These are phyloP conservation scores for Ettlia oleoabundans DNA, from an alignment of 139 green algal species.

Conservation along the genomic window DNA sequence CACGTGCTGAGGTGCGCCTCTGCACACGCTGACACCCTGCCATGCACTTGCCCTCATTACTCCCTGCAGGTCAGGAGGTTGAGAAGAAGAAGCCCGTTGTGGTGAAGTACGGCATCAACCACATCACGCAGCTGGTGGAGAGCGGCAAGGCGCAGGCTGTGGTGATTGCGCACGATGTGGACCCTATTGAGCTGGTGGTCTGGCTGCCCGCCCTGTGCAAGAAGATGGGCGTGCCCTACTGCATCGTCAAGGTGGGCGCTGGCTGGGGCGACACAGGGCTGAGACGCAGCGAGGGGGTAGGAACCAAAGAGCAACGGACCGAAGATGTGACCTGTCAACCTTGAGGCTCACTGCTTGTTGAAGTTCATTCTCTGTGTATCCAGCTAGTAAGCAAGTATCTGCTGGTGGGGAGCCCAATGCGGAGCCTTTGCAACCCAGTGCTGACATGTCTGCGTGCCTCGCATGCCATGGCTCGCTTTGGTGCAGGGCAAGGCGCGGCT, in stretches of 20 bases:
- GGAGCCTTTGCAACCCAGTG: no score
- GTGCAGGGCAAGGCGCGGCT: conserved; percentile 90
- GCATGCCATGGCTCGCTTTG: background rate
- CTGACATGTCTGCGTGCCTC: background rate
- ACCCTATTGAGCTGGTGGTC: conserved; percentile 99
- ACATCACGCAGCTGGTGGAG: conserved; percentile 98
- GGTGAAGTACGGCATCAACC: conserved; percentile 99
- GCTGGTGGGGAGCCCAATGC: no score
- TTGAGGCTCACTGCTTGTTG: background rate
- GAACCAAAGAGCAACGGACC: no score
- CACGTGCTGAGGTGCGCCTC: no score
- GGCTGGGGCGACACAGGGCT: background rate
- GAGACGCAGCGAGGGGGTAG: background rate
- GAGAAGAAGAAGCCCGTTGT: conserved; percentile 97
- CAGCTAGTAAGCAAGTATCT: no score
- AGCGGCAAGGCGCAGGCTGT: conserved; percentile 95
- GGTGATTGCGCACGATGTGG: conserved; percentile 98
- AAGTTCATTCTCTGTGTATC: no score
- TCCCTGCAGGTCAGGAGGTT: conserved; percentile 57
- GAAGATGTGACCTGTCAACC: background rate
- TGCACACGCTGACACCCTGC: background rate
- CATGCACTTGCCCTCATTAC: background rate
- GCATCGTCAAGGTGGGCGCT: conserved; percentile 95
- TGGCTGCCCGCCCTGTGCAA: conserved; percentile 99
- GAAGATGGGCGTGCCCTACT: conserved; percentile 99